Evolutionary conservation across 192 early-diverging fungal genomes (phyloP), one percentile per base, ranked within the genome.

Genomic region (Oehlia diaphana): DNA sequence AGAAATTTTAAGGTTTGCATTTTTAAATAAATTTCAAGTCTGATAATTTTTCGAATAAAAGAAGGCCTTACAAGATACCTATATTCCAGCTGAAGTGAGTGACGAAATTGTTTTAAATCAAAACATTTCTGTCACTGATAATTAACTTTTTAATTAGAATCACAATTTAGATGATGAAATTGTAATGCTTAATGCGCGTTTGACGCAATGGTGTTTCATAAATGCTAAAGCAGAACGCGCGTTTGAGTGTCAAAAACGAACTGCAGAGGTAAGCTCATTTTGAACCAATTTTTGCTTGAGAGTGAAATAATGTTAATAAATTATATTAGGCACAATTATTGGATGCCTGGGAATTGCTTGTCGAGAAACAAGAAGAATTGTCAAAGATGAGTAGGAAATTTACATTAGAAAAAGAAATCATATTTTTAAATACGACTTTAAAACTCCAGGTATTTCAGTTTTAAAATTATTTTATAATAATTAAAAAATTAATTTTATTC

Each of bases 151-250:
- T 14, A 31, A 42, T 71, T 13, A 71, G 69, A 58, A 58, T 58
- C 53, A 19, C 6, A 69, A 35, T 35, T 37, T 75, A 58, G 74
- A 78, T 49, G 76, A 78, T 50, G 76, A 78, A 26, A 35, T 78
- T 9, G 31, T 35, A 68, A 78, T 78, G 76, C 37, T 78, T 37
- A 78, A 78, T 53, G 44, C 76, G n/a, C 63, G 76, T 26, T 68
- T 78, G 21, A 78, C 26, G 16, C 76, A 78, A 37, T 78, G 76
- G 76, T 65, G 63, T 78, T 78, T 78, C 8, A 16, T 78, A 3
- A 78, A 78, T 35, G 26, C 66, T 8, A 65, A 78, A 49, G 63
- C 76, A 31, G 37, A 33, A 31, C 76, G 53, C 4, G 58, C 76
- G 2, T 78, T 78, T 44, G 76, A 78, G 28, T 68, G 5, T 67